Conservation (phyloP, 2,329 filamentous ascomycete species). For the Pezicula radicicola region DNA sequence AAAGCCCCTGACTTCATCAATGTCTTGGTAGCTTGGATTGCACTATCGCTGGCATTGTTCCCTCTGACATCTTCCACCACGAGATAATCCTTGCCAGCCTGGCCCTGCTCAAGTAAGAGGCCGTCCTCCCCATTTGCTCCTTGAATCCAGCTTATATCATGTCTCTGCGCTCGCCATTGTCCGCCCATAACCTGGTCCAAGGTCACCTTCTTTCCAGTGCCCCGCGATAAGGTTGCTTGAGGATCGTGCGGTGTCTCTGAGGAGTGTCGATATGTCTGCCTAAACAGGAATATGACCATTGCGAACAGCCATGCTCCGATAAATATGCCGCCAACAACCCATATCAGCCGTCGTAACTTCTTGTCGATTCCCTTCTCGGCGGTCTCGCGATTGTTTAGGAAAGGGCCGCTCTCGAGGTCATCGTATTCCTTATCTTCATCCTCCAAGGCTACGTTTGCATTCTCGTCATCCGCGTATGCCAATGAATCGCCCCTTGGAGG, state of each 20-base stretch:
- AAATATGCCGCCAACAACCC: constrained; percentile 59
- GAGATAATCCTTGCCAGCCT: constrained; percentile 66
- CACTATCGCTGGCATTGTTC: constrained; percentile 38
- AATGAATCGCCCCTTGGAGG: constrained; percentile 18
- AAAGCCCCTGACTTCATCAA: constrained; percentile 73
- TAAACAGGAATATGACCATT: constrained; percentile 62
- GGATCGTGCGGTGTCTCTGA: constrained; percentile 67
- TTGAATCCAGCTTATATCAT: constrained; percentile 73
- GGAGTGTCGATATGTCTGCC: constrained; percentile 63
- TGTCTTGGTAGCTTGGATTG: constrained; percentile 53
- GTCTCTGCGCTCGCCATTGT: constrained; percentile 59
- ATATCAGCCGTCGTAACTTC: constrained; percentile 52
- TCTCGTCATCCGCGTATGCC: constrained; percentile 24
- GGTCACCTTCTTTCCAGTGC: constrained; percentile 69
- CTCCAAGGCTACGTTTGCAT: constrained; percentile 13
- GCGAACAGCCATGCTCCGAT: constrained; percentile 67
- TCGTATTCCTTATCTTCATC: constrained; percentile 30
- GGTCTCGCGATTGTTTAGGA: constrained; percentile 28
- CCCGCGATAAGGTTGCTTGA: constrained; percentile 55
- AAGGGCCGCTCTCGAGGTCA: constrained; percentile 45
- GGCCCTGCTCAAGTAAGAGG: constrained; percentile 71
- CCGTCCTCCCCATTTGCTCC: constrained; percentile 79
- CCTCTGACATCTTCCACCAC: constrained; percentile 82
- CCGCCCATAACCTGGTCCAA: constrained; percentile 68
- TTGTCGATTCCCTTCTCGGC: constrained; percentile 56